A percentile compares a stretch with the other conserved stretches of the same genome.
Conservation (phyloP, 1,139 yeast species). For the Groenewaldozyma sp. region DNA sequence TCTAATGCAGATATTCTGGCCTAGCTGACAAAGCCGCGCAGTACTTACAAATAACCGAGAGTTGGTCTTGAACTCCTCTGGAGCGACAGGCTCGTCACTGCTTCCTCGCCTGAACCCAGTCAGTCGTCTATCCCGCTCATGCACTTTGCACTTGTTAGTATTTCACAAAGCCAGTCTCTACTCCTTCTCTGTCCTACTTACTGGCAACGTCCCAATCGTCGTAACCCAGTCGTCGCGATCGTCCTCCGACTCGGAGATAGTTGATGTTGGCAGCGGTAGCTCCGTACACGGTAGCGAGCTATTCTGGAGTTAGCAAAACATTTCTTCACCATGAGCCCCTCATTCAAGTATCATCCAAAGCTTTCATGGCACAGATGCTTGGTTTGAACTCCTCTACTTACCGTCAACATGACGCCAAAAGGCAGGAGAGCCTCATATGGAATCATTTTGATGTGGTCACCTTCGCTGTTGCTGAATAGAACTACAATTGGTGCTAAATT, state of each 20-base stretch:
- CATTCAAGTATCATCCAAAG: too few relatives aligned
- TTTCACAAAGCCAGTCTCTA: background rate
- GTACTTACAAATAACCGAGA: constrained; percentile 35
- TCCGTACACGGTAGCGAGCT: constrained; percentile 1
- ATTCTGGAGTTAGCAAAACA: background rate
- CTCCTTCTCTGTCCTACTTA: background rate
- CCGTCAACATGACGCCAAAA: constrained; percentile 52
- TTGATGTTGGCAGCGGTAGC: background rate
- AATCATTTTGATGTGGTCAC: constrained; percentile 36
- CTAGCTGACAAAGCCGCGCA: background rate
- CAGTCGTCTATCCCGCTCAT: constrained; percentile 64
- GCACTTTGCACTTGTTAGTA: constrained; percentile 30
- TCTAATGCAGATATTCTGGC: background rate
- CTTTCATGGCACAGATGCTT: too few relatives aligned
- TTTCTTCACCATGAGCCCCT: background rate
- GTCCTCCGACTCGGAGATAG: background rate
- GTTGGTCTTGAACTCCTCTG: constrained; percentile 57
- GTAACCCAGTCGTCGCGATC: constrained; percentile 3
- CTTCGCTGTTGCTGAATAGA: background rate
- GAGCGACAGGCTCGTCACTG: constrained; percentile 58
- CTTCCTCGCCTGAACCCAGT: constrained; percentile 72
- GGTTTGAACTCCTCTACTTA: too few relatives aligned
- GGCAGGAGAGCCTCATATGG: constrained; percentile 69
- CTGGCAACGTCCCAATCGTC: background rate
- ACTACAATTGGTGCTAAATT: too few relatives aligned